Evolutionary conservation across 2,329 filamentous ascomycete species (phyloP).

Genomic region (Aspergillus sp.): DNA sequence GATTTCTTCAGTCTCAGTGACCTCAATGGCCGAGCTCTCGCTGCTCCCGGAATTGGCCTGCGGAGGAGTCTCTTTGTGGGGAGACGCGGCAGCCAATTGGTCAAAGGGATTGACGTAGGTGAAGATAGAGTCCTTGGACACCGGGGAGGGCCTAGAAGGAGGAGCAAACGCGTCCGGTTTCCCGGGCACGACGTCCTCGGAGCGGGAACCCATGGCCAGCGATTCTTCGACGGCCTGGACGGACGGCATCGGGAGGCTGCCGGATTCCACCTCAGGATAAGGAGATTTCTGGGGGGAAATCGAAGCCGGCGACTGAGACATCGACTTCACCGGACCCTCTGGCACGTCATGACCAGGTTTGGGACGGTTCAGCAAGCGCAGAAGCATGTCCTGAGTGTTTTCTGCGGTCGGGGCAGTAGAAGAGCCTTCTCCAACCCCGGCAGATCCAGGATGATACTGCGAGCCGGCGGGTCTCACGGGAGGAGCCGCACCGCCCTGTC

Average conservation of each 20-base stretch:
- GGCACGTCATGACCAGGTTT: slow-evolving; percentile 40
- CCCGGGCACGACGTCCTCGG: slow-evolving; percentile 19
- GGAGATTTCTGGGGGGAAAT: slow-evolving; percentile 34
- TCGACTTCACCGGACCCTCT: slow-evolving; percentile 21
- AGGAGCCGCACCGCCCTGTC: slow-evolving; percentile 35
- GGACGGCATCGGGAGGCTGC: slow-evolving; percentile 6
- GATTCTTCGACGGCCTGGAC: slow-evolving; percentile 16
- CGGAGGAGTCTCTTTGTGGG: slow-evolving; percentile 58
- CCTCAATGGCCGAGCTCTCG: slow-evolving; percentile 40
- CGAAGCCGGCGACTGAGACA: slow-evolving; percentile 43
- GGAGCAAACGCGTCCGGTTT: slow-evolving; percentile 40
- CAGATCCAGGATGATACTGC: slow-evolving; percentile 22
- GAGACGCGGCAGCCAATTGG: slow-evolving; percentile 65
- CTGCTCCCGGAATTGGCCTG: slow-evolving; percentile 42
- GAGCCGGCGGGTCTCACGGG: slow-evolving; percentile 19
- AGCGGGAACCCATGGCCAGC: slow-evolving; percentile 9
- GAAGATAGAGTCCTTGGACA: slow-evolving; percentile 54
- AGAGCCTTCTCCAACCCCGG: slow-evolving; percentile 18
- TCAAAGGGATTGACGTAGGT: slow-evolving; percentile 74
- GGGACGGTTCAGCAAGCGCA: slow-evolving; percentile 79
- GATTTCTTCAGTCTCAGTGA: slow-evolving; percentile 22
- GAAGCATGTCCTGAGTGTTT: slow-evolving; percentile 80
- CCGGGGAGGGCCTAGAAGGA: slow-evolving; percentile 30
- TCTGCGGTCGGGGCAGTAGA: slow-evolving; percentile 47
- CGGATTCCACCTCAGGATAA: slow-evolving; percentile 19